Evolutionary conservation across 139 green algal genomes (phyloP).

Genomic region (Zygnema circumcarinatum): DNA sequence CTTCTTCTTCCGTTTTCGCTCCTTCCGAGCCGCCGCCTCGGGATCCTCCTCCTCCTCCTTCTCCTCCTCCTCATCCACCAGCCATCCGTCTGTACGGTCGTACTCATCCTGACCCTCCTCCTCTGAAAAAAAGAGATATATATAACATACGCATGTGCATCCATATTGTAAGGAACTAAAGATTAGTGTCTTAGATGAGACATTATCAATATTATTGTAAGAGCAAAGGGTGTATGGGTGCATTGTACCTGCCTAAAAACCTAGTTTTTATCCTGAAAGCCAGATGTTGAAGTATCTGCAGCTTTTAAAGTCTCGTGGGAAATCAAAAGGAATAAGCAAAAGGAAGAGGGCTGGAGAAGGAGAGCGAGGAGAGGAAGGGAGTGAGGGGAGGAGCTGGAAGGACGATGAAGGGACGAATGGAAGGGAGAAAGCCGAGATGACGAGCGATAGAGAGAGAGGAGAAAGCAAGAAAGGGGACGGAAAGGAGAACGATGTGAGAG

Average conservation of each 20-base stretch:
- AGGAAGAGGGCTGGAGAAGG: not conserved
- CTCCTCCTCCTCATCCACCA: conserved; percentile 58
- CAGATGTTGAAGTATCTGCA: not conserved
- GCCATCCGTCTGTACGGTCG: conserved; percentile 58
- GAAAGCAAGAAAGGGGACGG: not conserved
- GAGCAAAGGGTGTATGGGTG: conserved; percentile 14
- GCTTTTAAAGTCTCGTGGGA: not conserved
- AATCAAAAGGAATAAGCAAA: not conserved
- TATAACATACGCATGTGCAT: not conserved
- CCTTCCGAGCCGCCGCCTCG: conserved; percentile 20
- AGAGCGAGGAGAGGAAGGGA: not conserved
- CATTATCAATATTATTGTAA: not conserved
- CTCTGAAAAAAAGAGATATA: conserved; percentile 12
- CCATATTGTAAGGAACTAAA: not conserved
- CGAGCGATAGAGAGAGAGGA: not conserved
- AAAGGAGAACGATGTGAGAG: not conserved
- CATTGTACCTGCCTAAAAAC: conserved; percentile 5
- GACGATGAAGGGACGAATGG: too few relatives aligned
- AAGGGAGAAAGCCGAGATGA: conserved; percentile 1
- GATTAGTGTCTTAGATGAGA: conserved; percentile 1
- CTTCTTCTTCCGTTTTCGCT: conserved; percentile 53
- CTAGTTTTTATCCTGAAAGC: not conserved
- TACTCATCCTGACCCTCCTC: conserved; percentile 47
- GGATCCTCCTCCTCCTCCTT: conserved; percentile 31
- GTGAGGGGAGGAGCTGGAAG: not conserved